Conservation (phyloP, 2,329 filamentous ascomycete genomes). For the Cercospora sp. region DNA sequence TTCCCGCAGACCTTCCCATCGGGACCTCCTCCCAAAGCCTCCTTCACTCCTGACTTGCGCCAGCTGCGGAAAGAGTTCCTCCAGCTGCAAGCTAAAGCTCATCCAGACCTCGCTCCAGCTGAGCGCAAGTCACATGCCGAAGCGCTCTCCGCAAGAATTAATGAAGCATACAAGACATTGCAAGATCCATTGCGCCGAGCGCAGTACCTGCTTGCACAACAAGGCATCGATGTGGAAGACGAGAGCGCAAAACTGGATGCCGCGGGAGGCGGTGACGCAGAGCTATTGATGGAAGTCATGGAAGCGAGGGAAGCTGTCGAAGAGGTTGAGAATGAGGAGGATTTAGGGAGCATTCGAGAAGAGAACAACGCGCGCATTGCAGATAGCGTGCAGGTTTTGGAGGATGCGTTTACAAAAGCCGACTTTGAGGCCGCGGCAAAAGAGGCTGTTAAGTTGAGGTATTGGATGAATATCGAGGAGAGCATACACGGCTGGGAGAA, state of each 20-base stretch:
- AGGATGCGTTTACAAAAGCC: conserved; percentile 63
- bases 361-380: conserved; percentile 69
- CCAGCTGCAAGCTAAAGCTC: conserved; percentile 71
- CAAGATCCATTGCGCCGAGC: conserved; percentile 74
- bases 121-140: conserved; percentile 64
- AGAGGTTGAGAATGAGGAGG: conserved; percentile 58
- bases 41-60: conserved; percentile 71
- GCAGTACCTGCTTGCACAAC: conserved; percentile 73
- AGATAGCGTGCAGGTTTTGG: conserved; percentile 63
- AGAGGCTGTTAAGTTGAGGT: conserved; percentile 76
- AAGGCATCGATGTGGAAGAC: conserved; percentile 77
- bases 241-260: conserved; percentile 64
- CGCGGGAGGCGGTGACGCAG: conserved; percentile 48
- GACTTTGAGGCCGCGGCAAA: conserved; percentile 65
- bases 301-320: conserved; percentile 68
- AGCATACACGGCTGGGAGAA: conserved; percentile 81
- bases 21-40: conserved; percentile 74
- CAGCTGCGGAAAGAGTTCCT: conserved; percentile 82
- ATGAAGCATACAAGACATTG: conserved; percentile 88
- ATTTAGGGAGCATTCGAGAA: conserved; percentile 58
- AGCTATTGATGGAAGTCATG: conserved; percentile 74
- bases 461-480: conserved; percentile 87
- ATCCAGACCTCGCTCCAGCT: conserved; percentile 66
- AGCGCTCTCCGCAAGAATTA: conserved; percentile 77
- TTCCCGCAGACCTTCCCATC: conserved; percentile 76